Evolutionary conservation across 2,329 filamentous ascomycete genomes (phyloP).

Genomic region (Alternaria postmessia): DNA sequence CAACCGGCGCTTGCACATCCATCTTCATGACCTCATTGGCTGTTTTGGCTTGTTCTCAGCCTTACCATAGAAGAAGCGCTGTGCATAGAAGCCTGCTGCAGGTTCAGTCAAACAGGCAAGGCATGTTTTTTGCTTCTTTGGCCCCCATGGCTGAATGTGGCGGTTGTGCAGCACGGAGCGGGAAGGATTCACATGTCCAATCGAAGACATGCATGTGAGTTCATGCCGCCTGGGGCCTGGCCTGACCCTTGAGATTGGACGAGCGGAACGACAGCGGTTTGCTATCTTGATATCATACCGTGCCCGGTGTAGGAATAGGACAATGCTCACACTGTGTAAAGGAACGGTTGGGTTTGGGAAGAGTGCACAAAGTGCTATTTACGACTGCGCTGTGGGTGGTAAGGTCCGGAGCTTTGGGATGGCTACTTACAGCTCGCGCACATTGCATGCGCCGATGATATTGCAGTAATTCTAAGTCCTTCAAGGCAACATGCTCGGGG

Average conservation of each 20-base stretch:
- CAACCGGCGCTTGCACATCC: conserved; percentile 21
- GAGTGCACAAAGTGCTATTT: conserved; percentile 10
- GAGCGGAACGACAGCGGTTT: conserved; percentile 2
- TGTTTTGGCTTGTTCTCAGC: conserved; percentile 14
- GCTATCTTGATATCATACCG: conserved; percentile 6
- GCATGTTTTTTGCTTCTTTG: conserved; percentile 7
- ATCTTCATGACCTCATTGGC: conserved; percentile 15
- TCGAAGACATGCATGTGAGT: conserved; percentile 4
- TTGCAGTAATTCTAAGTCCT: neutral
- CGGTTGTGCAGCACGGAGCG: conserved; percentile 8
- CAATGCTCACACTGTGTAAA: conserved; percentile 3
- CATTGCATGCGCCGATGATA: neutral
- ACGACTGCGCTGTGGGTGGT: neutral
- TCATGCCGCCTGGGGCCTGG: neutral
- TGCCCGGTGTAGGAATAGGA: neutral
- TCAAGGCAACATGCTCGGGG: neutral
- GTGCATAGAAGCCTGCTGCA: conserved; percentile 17
- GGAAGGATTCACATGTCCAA: conserved; percentile 12
- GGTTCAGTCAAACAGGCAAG: conserved; percentile 10
- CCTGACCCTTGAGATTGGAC: conserved; percentile 5
- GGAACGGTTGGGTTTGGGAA: neutral
- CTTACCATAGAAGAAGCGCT: conserved; percentile 15
- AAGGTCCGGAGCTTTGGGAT: conserved; percentile 1
- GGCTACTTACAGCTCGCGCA: conserved; percentile 1
- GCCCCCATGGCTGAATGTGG: conserved; percentile 6